These are phyloP conservation scores for Daedaleopsis sinensis DNA, from an alignment of 768 basidiomycete genomes.

Conservation along the genomic window DNA sequence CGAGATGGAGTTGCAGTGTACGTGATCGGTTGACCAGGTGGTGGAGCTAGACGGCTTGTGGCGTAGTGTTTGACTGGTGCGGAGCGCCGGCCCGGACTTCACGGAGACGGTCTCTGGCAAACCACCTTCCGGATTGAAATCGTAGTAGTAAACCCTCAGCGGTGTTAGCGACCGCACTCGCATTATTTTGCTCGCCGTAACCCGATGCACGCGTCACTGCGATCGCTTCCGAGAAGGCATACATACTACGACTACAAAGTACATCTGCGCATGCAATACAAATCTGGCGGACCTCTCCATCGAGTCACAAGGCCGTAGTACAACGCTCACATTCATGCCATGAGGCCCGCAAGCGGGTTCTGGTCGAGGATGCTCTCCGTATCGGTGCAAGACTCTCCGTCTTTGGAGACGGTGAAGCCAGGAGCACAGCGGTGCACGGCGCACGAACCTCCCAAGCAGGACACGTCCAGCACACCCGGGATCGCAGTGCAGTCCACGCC, in stretches of 20 bases:
- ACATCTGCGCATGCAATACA: not conserved
- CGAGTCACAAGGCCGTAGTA: too few species aligned
- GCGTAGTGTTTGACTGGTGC: too few species aligned
- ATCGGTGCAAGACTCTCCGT: constrained; percentile 24
- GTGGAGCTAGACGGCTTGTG: too few species aligned
- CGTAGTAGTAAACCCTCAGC: not conserved
- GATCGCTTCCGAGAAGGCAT: too few species aligned
- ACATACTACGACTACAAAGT: too few species aligned
- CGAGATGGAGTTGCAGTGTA: too few species aligned
- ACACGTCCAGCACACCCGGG: constrained; percentile 50
- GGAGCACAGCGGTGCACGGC: constrained; percentile 47
- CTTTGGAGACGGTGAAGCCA: constrained; percentile 36
- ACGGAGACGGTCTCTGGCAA: too few species aligned
- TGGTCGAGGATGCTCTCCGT: not conserved
- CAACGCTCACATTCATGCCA: not conserved
- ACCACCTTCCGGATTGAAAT: too few species aligned
- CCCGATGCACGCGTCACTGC: too few species aligned
- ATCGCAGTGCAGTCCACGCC: constrained; percentile 55
- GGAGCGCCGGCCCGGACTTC: too few species aligned
- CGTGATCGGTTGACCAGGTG: not conserved
- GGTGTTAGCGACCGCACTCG: not conserved
- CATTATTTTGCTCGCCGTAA: too few species aligned
- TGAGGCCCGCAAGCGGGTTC: not conserved
- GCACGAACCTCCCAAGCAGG: constrained; percentile 48
- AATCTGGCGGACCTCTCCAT: not conserved